phyloP scores from a whole-genome alignment of 129 eudicot genomes.

The Saussurea involucrata region DNA sequence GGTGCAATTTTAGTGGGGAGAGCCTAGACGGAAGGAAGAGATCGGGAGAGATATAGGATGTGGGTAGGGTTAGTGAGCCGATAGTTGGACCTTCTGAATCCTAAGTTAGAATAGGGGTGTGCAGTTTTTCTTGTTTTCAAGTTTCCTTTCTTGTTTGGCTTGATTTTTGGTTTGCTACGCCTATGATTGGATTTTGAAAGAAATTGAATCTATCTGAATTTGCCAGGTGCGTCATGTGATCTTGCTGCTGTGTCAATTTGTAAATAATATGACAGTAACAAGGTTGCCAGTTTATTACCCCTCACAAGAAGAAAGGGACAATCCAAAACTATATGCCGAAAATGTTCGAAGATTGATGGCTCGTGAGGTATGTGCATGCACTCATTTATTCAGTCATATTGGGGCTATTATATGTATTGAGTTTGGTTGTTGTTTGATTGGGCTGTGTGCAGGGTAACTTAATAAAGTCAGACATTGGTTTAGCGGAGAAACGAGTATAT shows the following conservation, averaged over 20 bases:
- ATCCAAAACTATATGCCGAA: slow-evolving; percentile 81
- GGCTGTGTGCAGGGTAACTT: slow-evolving; percentile 68
- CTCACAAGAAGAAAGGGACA: slow-evolving; percentile 84
- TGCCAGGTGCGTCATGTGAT: slow-evolving; percentile 77
- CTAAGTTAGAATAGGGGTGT: too few species aligned
- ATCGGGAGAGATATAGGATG: too few species aligned
- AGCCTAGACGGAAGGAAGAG: too few species aligned
- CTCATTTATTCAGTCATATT: not conserved
- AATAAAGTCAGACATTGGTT: slow-evolving; percentile 76
- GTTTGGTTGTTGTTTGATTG: not conserved
- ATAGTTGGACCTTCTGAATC: too few species aligned
- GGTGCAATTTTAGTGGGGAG: not conserved
- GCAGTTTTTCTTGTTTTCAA: not conserved
- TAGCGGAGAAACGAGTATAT: slow-evolving; percentile 93
- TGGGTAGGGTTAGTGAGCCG: too few species aligned
- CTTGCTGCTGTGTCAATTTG: slow-evolving; percentile 84
- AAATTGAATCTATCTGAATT: not conserved
- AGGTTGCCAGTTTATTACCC: slow-evolving; percentile 81
- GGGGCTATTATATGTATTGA: not conserved
- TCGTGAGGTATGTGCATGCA: slow-evolving; percentile 56
- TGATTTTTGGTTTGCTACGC: not conserved
- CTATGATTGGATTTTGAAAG: not conserved
- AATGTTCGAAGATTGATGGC: slow-evolving; percentile 87
- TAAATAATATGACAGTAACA: slow-evolving; percentile 71
- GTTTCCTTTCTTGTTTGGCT: not conserved